Base-by-base conservation (phyloP, 441 rosid genomes). In the Euphorbia corollata region DNA sequence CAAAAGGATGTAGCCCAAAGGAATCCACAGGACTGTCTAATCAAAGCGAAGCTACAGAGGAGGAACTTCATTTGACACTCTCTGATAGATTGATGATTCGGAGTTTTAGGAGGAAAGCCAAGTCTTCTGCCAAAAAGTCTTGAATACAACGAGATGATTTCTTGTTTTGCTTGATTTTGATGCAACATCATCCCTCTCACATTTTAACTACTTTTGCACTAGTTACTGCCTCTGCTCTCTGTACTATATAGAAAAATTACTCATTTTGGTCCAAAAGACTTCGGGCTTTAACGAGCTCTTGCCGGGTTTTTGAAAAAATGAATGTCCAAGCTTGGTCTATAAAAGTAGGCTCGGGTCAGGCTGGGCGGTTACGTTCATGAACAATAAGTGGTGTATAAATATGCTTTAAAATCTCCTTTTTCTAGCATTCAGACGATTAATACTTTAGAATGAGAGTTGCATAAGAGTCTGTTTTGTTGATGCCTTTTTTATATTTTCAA, bases 11-110 rank as follows among this genome's bases (percentile, higher is more conserved):
- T 53, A 45, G 43, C 67, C 16, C 84, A 43, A 81, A 81, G 47
- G 71, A 60, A 43, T 68, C 74, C 68, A 74, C 75, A 38, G 75
- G 79, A 47, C 82, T 88, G 94, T 58, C 73, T 55, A 80, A 81
- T 72, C 77, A 74, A 59, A 73, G 83, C 61, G 87, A 75, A 68
- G 39, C 61, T 54, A 54, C 71, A 1, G 89, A 88, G 30, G 95
- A 91, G 78, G 96, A 91, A 68, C 84, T 80, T 65, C 97, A 96
- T 19, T 68, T 91, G 74, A 91, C 97, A 41, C 87, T 94, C 72
- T 89, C 91, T 5, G 81, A 87, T 81, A 75, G 63, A 68, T 38
- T 47, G 67, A 54, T 76, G 68, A 75, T 70, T 11, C 83, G 77
- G 71, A 85, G 70, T 72, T 87, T 90, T 77, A 89, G 90, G 0